Conservation (phyloP, 2,329 filamentous ascomycete genomes). For the Colletotrichum sp. region DNA sequence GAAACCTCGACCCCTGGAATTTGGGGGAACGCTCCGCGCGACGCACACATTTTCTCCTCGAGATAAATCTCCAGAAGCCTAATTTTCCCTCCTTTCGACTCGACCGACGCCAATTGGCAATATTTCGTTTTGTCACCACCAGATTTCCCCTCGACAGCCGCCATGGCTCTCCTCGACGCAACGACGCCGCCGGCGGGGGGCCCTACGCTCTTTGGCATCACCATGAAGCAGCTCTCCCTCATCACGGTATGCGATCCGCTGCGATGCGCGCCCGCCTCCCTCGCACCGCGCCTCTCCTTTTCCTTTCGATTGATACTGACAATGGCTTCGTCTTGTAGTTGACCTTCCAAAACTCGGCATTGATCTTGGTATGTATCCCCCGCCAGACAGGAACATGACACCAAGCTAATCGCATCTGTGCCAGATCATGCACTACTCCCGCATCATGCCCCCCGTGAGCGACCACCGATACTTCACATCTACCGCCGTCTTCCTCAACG, state of each 20-base stretch:
- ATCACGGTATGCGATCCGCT: conserved; percentile 25
- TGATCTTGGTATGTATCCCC: conserved; percentile 64
- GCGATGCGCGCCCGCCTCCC: not conserved
- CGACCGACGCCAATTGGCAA: not conserved
- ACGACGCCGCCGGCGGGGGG: conserved; percentile 40
- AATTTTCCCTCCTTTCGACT: not conserved
- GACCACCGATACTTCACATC: conserved; percentile 92
- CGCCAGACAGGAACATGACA: not conserved
- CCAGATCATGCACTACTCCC: conserved; percentile 92
- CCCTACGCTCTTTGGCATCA: conserved; percentile 60
- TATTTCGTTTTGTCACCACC: not conserved
- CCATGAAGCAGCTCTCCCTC: conserved; percentile 73
- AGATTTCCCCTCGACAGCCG: conserved; percentile 11
- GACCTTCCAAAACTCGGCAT: conserved; percentile 77
- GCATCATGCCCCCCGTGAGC: conserved; percentile 84
- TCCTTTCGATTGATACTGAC: too few species aligned
- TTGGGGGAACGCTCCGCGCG: not conserved
- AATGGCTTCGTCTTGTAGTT: conserved; percentile 54
- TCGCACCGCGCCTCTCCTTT: too few species aligned
- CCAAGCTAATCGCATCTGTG: conserved; percentile 3
- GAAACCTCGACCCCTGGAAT: not conserved
- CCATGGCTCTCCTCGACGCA: conserved; percentile 48
- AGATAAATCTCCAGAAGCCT: not conserved
- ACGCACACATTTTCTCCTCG: not conserved
- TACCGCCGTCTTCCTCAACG: conserved; percentile 92